Conservation (phyloP, 2,329 filamentous ascomycete species). For the Pseudogymnoascus sp. region DNA sequence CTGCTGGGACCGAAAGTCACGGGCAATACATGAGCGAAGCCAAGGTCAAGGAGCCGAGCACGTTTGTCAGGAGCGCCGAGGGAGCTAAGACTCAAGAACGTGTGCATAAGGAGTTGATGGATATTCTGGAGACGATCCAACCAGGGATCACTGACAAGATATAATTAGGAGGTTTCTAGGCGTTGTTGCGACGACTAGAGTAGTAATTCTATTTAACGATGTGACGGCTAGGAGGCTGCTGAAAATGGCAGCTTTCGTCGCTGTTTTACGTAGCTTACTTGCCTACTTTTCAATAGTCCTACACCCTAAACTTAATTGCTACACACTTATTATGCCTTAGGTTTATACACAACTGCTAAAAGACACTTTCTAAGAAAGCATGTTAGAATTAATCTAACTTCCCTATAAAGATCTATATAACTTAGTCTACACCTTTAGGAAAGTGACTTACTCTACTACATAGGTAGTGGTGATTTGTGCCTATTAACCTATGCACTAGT, state of each 20-base stretch:
- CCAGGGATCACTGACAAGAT: constrained; percentile 35
- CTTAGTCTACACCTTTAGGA: too few relatives aligned
- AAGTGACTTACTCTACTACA: too few relatives aligned
- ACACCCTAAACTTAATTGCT: too few relatives aligned
- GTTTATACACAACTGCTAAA: too few relatives aligned
- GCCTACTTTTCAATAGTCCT: too few relatives aligned
- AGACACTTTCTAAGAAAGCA: too few relatives aligned
- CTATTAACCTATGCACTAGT: too few relatives aligned
- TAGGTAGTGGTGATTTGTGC: too few relatives aligned
- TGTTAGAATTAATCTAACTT: too few relatives aligned
- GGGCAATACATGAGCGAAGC: constrained; percentile 25
- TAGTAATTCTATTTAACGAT: neutral
- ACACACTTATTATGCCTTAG: too few relatives aligned
- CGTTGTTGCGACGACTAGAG: neutral
- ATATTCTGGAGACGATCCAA: constrained; percentile 38
- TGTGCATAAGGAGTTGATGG: constrained; percentile 40
- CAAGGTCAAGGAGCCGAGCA: constrained; percentile 27
- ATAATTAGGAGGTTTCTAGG: constrained; percentile 23
- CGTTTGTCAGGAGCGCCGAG: constrained; percentile 34
- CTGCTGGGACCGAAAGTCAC: constrained; percentile 28
- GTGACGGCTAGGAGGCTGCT: neutral
- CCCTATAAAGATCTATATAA: too few relatives aligned
- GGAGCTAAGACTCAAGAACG: constrained; percentile 33
- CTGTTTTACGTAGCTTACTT: neutral
- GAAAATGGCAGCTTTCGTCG: neutral